Conservation (phyloP, 1,284 basidiomycete species). For the Malassezia caprae region DNA sequence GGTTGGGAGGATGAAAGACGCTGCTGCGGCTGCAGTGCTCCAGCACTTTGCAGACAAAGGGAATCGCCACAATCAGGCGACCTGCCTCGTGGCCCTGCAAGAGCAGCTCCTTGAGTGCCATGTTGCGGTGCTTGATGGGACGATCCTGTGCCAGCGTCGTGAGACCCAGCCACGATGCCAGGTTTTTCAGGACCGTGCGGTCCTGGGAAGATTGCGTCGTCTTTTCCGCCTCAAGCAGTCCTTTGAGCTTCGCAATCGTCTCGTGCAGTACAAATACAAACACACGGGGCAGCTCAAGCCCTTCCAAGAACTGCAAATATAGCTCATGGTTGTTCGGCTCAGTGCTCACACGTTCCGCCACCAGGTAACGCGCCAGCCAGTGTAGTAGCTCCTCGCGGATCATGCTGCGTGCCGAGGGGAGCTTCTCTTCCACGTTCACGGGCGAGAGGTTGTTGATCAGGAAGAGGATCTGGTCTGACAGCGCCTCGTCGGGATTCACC, state of each 20-base stretch:
- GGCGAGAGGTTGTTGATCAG: slow-evolving; percentile 96
- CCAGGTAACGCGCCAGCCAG: slow-evolving; percentile 97
- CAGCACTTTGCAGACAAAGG: slow-evolving; percentile 94
- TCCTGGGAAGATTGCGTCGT: slow-evolving; percentile 73
- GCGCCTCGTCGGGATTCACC: slow-evolving; percentile 65
- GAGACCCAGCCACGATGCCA: slow-evolving; percentile 86
- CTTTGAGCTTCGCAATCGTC: slow-evolving; percentile 67
- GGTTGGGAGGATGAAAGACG: slow-evolving; percentile 92
- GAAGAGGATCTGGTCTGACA: slow-evolving; percentile 90
- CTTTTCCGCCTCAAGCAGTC: slow-evolving; percentile 84
- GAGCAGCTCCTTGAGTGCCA: slow-evolving; percentile 92
- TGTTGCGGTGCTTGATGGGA: slow-evolving; percentile 83
- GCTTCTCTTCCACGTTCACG: slow-evolving; percentile 72
- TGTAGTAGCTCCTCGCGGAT: slow-evolving; percentile 48
- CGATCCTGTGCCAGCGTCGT: slow-evolving; percentile 83
- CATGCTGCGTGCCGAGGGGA: slow-evolving; percentile 29
- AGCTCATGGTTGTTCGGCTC: slow-evolving; percentile 96
- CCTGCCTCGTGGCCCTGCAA: slow-evolving; percentile 89
- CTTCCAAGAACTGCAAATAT: slow-evolving; percentile 85
- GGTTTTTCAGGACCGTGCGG: slow-evolving; percentile 78
- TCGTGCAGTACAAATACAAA: slow-evolving; percentile 70
- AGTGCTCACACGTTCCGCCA: slow-evolving; percentile 86
- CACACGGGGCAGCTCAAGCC: slow-evolving; percentile 51
- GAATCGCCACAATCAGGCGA: slow-evolving; percentile 84
- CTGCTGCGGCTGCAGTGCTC: slow-evolving; percentile 78